Evolutionary conservation across 352 stramenopile genomes (phyloP), one percentile per base, ranked within the genome.

Genomic region (Pseudoperonospora humuli): DNA sequence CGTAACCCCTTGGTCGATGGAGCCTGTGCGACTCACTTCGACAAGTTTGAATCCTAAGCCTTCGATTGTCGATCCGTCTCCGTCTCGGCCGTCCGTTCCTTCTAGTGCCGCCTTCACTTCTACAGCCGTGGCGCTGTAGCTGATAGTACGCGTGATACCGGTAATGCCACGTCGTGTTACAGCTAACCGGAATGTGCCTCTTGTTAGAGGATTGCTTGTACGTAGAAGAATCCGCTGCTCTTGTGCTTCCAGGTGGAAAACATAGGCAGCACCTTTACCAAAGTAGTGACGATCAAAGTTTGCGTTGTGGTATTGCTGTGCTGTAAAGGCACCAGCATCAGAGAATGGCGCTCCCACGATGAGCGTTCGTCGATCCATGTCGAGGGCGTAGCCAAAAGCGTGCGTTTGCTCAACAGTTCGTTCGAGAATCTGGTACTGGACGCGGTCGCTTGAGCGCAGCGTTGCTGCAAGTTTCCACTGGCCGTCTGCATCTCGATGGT

Each of bases 321-420:
- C 39, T 0, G 48, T 46, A 19, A 83, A 84, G 18, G 59, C 48
- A 1, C 92, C 86, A n/a, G 86, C 70, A 39, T 86, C 75, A 3
- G 76, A 82, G 27, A 84, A 83, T 4, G 92, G 92, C 1, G 92
- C 90, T 0, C 88, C 87, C 1, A 97, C 78, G 3, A 92, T 80
- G 21, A 98, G 73, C 2, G 81, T 95, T 25, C 91, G 79, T 3
- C 61, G 61, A 45, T 83, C 74, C 23, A 95, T 60, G n/a, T 84
- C 79, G 5, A 97, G 52, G 10, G 87, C 63, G 10, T 70, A 50
- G 3, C 93, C 92, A 61, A 97, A 97, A 7, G 70, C 69, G 59
- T 96, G 93, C 3, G 52, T 40, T 54, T 97, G 90, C 39, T 88
- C 67, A 2, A 95, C 65, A 14, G 70, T 67, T 19, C 74, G 64